Evolutionary conservation across 768 basidiomycete genomes (phyloP).

Genomic region (Asterophora lycoperdoides): DNA sequence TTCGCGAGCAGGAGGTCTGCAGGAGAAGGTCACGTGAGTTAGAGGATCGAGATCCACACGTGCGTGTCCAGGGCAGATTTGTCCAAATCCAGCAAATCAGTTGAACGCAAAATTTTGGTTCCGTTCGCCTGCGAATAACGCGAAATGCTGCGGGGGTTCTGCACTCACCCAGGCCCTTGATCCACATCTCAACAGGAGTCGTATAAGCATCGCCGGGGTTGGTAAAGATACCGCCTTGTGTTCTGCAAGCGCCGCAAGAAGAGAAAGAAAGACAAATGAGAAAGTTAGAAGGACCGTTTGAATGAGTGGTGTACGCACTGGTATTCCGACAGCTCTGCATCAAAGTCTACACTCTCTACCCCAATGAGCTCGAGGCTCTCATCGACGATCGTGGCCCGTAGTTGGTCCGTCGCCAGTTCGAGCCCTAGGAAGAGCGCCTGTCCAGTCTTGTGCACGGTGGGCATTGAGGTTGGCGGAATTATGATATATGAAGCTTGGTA

Average conservation of each 20-base stretch:
- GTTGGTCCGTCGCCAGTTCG: slow-evolving; percentile 80
- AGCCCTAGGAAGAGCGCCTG: slow-evolving; percentile 74
- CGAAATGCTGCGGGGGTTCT: neutral
- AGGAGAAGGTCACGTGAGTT: slow-evolving; percentile 22
- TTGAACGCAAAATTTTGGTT: slow-evolving; percentile 55
- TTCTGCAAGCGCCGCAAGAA: slow-evolving; percentile 40
- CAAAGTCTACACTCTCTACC: slow-evolving; percentile 81
- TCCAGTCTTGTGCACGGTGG: slow-evolving; percentile 39
- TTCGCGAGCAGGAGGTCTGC: slow-evolving; percentile 78
- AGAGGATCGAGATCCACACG: slow-evolving; percentile 25
- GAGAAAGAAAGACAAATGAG: slow-evolving; percentile 13
- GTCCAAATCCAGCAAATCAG: slow-evolving; percentile 26
- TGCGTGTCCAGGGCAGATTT: slow-evolving; percentile 11
- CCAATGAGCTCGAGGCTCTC: slow-evolving; percentile 78
- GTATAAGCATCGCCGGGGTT: slow-evolving; percentile 84
- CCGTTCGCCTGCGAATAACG: slow-evolving; percentile 33
- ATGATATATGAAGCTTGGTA: slow-evolving; percentile 15
- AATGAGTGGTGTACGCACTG: slow-evolving; percentile 52
- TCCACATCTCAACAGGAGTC: slow-evolving; percentile 89
- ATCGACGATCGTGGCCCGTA: slow-evolving; percentile 80
- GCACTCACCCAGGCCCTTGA: slow-evolving; percentile 73
- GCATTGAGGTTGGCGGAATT: slow-evolving; percentile 33
- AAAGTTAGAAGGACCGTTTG: neutral
- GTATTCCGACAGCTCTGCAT: slow-evolving; percentile 72
- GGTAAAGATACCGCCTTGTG: slow-evolving; percentile 82